Evolutionary conservation across 2,329 filamentous ascomycete species (phyloP).

Genomic region (Metarhizium humberi): DNA sequence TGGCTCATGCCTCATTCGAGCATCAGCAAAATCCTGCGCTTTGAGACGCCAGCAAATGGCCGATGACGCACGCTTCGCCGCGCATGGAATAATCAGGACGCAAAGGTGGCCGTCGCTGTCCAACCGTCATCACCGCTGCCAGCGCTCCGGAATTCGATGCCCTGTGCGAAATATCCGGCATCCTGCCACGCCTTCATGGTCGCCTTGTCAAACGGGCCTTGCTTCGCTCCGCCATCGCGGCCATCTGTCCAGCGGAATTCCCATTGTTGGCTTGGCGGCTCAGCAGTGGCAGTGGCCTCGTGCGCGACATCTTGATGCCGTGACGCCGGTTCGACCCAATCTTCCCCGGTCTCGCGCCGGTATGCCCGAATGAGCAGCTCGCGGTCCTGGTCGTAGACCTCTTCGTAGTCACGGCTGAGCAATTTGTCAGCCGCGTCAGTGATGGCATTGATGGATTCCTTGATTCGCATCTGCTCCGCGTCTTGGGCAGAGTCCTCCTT

Average conservation of each 20-base stretch:
- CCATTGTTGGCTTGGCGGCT: conserved; percentile 41
- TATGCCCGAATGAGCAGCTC: conserved; percentile 80
- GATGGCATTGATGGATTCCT: conserved; percentile 67
- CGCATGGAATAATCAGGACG: conserved; percentile 18
- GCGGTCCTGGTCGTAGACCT: conserved; percentile 87
- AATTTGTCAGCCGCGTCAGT: conserved; percentile 86
- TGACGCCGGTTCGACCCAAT: conserved; percentile 54
- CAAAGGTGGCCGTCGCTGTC: conserved; percentile 41
- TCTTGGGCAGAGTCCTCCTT: conserved; percentile 40
- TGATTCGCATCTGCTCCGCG: conserved; percentile 59
- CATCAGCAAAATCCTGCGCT: background rate
- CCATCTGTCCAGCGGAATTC: conserved; percentile 91
- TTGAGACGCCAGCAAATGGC: background rate
- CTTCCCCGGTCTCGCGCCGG: conserved; percentile 73
- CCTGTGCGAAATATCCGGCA: conserved; percentile 86
- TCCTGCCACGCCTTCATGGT: conserved; percentile 90
- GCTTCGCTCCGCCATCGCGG: conserved; percentile 64
- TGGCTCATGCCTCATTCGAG: background rate
- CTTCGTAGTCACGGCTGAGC: conserved; percentile 69
- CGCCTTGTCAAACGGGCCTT: conserved; percentile 77
- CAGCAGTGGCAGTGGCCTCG: background rate
- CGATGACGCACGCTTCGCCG: background rate
- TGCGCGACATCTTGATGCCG: conserved; percentile 11
- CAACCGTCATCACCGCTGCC: conserved; percentile 44
- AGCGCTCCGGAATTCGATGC: conserved; percentile 65